These are phyloP conservation scores for Beauveria sp. DNA, from an alignment of 2,329 filamentous ascomycete genomes.

Conservation along the genomic window DNA sequence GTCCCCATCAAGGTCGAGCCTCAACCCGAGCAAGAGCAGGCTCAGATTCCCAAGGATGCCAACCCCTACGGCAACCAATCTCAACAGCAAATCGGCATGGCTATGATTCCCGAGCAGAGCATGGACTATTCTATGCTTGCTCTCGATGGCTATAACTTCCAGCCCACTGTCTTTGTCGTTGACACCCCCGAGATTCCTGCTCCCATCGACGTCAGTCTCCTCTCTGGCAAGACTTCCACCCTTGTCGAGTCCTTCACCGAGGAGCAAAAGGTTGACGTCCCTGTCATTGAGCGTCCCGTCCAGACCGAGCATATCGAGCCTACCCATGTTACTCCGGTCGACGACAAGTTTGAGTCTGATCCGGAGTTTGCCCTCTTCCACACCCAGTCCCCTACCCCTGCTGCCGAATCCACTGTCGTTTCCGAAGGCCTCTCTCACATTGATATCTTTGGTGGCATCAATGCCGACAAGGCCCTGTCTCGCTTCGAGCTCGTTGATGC, in stretches of 20 bases:
- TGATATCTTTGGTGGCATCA: slow-evolving; percentile 46
- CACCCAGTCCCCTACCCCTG: slow-evolving; percentile 26
- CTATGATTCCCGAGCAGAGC: slow-evolving; percentile 72
- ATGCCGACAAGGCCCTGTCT: slow-evolving; percentile 55
- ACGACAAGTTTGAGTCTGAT: slow-evolving; percentile 56
- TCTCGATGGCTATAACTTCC: slow-evolving; percentile 54
- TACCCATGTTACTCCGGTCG: slow-evolving; percentile 24
- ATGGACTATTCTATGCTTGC: slow-evolving; percentile 68
- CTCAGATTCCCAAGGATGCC: slow-evolving; percentile 56
- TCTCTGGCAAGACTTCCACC: slow-evolving; percentile 65
- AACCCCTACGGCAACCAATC: slow-evolving; percentile 51
- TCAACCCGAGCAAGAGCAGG: slow-evolving; percentile 37
- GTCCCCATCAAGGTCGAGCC: slow-evolving; percentile 31
- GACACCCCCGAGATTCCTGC: slow-evolving; percentile 60
- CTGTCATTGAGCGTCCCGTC: slow-evolving; percentile 41
- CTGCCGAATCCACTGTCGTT: slow-evolving; percentile 28
- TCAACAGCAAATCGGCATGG: slow-evolving; percentile 67
- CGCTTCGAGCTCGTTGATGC: slow-evolving; percentile 58
- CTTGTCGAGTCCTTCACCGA: slow-evolving; percentile 39
- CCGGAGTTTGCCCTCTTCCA: slow-evolving; percentile 55
- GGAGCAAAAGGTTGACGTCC: slow-evolving; percentile 50
- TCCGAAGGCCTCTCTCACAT: slow-evolving; percentile 34
- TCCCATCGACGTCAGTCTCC: slow-evolving; percentile 48
- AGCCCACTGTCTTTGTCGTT: slow-evolving; percentile 69
- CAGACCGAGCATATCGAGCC: slow-evolving; percentile 26